phyloP scores from a whole-genome alignment of 306 rosid species.

The Begonia loranthoides region DNA sequence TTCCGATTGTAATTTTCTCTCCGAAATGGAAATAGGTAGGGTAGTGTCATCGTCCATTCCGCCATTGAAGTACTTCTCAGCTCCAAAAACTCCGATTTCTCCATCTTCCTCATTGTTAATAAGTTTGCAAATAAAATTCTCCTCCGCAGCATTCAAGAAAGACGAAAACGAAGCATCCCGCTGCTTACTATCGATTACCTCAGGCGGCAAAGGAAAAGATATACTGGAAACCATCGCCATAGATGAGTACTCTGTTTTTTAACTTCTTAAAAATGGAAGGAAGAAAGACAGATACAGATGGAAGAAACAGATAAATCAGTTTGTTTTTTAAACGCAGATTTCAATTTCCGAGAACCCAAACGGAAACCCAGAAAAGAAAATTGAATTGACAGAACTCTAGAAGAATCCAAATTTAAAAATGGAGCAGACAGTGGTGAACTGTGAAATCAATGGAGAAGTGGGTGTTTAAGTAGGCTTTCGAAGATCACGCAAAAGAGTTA shows the following conservation, averaged over 20 bases:
- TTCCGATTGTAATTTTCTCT: conserved; percentile 19
- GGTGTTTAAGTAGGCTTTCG: neutral
- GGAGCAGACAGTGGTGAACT: neutral
- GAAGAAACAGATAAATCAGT: neutral
- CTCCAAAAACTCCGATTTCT: conserved; percentile 78
- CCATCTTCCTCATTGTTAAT: conserved; percentile 34
- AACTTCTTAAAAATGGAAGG: neutral
- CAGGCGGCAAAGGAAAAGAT: neutral
- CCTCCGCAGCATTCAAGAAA: neutral
- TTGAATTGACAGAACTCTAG: neutral
- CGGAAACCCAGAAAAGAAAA: neutral
- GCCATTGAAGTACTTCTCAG: conserved; percentile 92
- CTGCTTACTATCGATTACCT: too few species aligned
- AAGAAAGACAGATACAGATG: neutral
- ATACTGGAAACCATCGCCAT: neutral
- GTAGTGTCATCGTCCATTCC: conserved; percentile 21
- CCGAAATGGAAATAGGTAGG: conserved; percentile 14
- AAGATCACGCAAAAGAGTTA: neutral
- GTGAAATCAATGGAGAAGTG: neutral
- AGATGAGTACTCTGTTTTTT: neutral
- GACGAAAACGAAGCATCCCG: neutral
- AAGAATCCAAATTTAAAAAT: neutral
- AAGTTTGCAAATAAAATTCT: neutral
- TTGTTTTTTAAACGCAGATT: too few species aligned
- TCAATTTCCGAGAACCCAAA: too few species aligned